A percentile compares a stretch with the other conserved stretches of the same genome.
phyloP scores from a whole-genome alignment of 495 filamentous ascomycete species.

The Mytilinidion resinicola region DNA sequence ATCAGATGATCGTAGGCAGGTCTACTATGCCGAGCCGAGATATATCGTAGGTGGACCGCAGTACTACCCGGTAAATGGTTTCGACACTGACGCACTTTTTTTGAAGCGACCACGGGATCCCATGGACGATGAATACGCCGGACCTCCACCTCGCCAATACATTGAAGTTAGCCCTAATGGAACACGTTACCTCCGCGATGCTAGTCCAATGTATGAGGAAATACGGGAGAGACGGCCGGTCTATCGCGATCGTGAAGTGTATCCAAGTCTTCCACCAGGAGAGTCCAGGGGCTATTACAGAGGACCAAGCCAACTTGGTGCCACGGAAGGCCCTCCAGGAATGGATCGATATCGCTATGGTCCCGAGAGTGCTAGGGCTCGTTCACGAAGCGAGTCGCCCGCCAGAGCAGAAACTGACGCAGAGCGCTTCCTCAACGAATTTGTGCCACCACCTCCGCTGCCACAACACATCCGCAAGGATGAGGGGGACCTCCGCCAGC shows the following conservation, averaged over 20 bases:
- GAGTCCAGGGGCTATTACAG: too few relatives aligned
- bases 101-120: slow-evolving; percentile 15
- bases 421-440: slow-evolving; percentile 40
- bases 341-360: not conserved
- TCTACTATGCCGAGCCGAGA: slow-evolving; percentile 13
- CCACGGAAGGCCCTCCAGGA: too few relatives aligned
- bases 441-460: slow-evolving; percentile 23
- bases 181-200: slow-evolving; percentile 9
- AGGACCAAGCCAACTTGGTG: too few relatives aligned
- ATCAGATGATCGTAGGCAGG: slow-evolving; percentile 14
- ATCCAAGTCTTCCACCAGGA: too few relatives aligned
- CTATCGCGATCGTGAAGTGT: slow-evolving; percentile 14
- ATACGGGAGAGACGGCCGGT: slow-evolving; percentile 12
- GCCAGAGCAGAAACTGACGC: slow-evolving; percentile 32
- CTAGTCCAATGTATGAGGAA: slow-evolving; percentile 14
- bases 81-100: slow-evolving; percentile 10
- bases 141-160: slow-evolving; percentile 8
- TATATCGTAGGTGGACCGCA: slow-evolving; percentile 23
- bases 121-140: slow-evolving; percentile 14
- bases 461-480: not conserved
- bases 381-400: slow-evolving; percentile 8
- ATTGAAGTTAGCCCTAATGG: slow-evolving; percentile 7
- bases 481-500: too few relatives aligned
- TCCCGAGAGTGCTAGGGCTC: not conserved
- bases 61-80: not conserved